Evolutionary conservation across 2,329 filamentous ascomycete genomes (phyloP).

Genomic region (Aspergillus pseudoglaucus): DNA sequence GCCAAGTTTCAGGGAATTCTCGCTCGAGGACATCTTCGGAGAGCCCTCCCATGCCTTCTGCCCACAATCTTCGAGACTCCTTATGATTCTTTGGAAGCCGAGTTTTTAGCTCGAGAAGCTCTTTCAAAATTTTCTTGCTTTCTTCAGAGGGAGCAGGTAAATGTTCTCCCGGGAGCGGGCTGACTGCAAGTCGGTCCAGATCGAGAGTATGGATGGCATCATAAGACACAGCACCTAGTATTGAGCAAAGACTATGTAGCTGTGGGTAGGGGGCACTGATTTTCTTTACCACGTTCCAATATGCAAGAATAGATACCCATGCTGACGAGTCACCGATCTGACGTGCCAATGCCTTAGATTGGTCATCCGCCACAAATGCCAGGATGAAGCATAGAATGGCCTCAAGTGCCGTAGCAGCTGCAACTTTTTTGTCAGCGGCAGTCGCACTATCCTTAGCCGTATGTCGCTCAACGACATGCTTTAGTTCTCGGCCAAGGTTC

Average conservation of each 20-base stretch:
- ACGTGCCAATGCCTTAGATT: constrained; percentile 29
- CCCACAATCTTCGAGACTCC: constrained; percentile 39
- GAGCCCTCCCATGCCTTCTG: constrained; percentile 36
- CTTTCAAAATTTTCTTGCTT: constrained; percentile 29
- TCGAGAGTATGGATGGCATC: constrained; percentile 41
- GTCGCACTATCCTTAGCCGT: constrained; percentile 25
- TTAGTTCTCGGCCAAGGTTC: constrained; percentile 39
- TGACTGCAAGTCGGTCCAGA: constrained; percentile 38
- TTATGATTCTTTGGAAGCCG: constrained; percentile 36
- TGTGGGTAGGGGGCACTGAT: constrained; percentile 33
- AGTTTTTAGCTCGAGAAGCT: constrained; percentile 35
- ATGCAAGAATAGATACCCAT: constrained; percentile 44
- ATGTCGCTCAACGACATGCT: constrained; percentile 38
- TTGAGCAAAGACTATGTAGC: constrained; percentile 38
- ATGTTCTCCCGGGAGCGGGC: constrained; percentile 33
- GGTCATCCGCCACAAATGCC: constrained; percentile 39
- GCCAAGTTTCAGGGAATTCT: constrained; percentile 42
- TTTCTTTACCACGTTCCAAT: constrained; percentile 40
- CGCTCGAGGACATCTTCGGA: constrained; percentile 34
- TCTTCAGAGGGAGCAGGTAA: constrained; percentile 33
- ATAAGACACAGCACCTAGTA: constrained; percentile 43
- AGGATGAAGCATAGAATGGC: constrained; percentile 44
- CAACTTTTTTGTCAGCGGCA: constrained; percentile 29
- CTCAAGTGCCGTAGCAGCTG: constrained; percentile 37
- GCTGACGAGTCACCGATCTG: constrained; percentile 33